Evolutionary conservation across 2,329 filamentous ascomycete genomes (phyloP).

Genomic region (Endothia cerciana): DNA sequence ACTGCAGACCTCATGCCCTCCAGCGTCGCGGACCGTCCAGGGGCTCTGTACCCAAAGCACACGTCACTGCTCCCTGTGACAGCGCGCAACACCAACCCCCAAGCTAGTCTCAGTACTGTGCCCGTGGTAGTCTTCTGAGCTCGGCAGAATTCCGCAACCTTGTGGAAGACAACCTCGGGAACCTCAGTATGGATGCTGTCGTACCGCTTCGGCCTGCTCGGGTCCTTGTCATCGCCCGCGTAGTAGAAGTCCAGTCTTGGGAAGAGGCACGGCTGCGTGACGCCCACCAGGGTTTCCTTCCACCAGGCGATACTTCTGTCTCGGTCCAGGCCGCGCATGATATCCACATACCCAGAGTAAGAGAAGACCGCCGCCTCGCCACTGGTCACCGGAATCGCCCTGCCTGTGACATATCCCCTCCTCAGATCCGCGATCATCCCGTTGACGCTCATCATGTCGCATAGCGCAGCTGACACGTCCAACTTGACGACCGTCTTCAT

Average conservation of each 20-base stretch:
- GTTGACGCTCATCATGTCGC: constrained; percentile 52
- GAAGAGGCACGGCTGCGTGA: constrained; percentile 49
- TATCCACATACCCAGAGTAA: constrained; percentile 45
- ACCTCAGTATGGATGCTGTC: constrained; percentile 43
- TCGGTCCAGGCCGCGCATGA: constrained; percentile 39
- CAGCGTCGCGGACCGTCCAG: constrained; percentile 49
- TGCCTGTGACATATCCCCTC: constrained; percentile 47
- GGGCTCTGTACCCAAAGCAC: constrained; percentile 57
- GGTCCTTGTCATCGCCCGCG: constrained; percentile 19
- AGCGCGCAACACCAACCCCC: constrained; percentile 59
- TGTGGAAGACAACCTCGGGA: constrained; percentile 44
- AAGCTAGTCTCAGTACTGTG: constrained; percentile 60
- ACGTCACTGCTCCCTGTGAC: constrained; percentile 58
- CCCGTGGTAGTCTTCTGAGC: constrained; percentile 48
- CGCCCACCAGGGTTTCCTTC: constrained; percentile 44
- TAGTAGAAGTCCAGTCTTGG: constrained; percentile 43
- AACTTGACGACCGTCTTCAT: constrained; percentile 52
- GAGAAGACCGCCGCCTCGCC: constrained; percentile 38
- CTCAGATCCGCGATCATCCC: constrained; percentile 52
- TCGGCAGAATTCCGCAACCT: constrained; percentile 49
- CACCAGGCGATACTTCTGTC: constrained; percentile 49
- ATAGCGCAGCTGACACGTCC: constrained; percentile 55
- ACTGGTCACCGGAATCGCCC: constrained; percentile 36
- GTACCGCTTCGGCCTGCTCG: constrained; percentile 34
- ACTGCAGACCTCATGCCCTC: constrained; percentile 47